These are phyloP conservation scores for Spirogloea muscicola DNA, from an alignment of 139 green algal genomes.

Conservation along the genomic window DNA sequence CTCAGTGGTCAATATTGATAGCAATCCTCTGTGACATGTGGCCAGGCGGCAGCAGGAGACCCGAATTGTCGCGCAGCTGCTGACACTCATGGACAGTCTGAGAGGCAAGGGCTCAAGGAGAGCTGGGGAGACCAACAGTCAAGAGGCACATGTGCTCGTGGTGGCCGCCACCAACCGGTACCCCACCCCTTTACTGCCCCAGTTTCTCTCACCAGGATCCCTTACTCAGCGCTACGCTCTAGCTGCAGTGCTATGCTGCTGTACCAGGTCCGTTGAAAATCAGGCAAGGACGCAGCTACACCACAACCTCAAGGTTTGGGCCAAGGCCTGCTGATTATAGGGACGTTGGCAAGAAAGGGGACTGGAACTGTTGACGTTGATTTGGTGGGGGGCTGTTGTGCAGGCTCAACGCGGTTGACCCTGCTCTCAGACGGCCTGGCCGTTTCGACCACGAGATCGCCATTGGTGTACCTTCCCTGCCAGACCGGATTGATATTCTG, in stretches of 20 bases:
- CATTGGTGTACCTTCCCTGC: slow-evolving; percentile 56
- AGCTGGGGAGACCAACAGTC: slow-evolving; percentile 38
- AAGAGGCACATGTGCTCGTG: slow-evolving; percentile 59
- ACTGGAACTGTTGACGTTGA: neutral
- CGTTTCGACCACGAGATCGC: slow-evolving; percentile 82
- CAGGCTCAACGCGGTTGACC: slow-evolving; percentile 80
- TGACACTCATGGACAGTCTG: slow-evolving; percentile 83
- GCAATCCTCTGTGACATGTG: too few species aligned
- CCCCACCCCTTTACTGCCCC: neutral
- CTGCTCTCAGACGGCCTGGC: slow-evolving; percentile 78
- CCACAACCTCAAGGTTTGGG: neutral
- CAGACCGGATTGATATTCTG: slow-evolving; percentile 32
- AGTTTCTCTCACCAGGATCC: too few species aligned
- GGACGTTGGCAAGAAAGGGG: neutral
- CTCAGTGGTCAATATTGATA: too few species aligned
- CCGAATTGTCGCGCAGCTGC: slow-evolving; percentile 84
- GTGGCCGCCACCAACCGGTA: slow-evolving; percentile 78
- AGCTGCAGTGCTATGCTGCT: too few species aligned
- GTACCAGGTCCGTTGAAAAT: too few species aligned
- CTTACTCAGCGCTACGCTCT: too few species aligned
- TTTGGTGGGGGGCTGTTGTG: too few species aligned
- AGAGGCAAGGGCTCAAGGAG: too few species aligned
- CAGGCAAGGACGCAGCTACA: neutral
- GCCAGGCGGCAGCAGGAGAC: slow-evolving; percentile 63
- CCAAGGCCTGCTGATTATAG: neutral